A percentile compares a stretch with the other conserved stretches of the same genome.
Conservation (phyloP, 441 rosid species). For the Manihot esculenta region DNA sequence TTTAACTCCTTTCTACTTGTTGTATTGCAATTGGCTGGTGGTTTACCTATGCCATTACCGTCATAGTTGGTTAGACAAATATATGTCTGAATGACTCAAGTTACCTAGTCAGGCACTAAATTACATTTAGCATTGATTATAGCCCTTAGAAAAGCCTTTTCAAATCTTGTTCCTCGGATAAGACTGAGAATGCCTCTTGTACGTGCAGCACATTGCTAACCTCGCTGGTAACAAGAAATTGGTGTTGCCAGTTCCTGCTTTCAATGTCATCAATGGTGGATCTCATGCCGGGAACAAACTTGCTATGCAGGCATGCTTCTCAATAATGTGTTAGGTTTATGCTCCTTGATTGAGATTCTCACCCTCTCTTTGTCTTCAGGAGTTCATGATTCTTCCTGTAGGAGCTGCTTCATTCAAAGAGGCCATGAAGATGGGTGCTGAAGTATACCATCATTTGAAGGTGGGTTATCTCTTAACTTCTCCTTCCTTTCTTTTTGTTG, state of each 20-base stretch:
- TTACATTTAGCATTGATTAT: background rate
- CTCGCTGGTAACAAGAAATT: conserved; percentile 86
- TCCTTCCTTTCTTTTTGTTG: background rate
- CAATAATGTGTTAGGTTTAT: conserved; percentile 5
- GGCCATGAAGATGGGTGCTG: conserved; percentile 98
- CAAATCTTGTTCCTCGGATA: background rate
- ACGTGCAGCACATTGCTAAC: conserved; percentile 85
- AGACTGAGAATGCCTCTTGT: conserved; percentile 19
- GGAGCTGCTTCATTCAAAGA: conserved; percentile 89
- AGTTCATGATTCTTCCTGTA: conserved; percentile 91
- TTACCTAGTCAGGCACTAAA: background rate
- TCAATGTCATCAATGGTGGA: conserved; percentile 97
- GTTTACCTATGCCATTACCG: background rate
- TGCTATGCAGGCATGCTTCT: conserved; percentile 74
- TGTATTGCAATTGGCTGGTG: background rate
- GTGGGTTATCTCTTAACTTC: conserved; percentile 25
- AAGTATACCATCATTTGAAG: conserved; percentile 93
- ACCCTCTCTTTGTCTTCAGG: conserved; percentile 41
- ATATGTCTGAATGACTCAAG: background rate
- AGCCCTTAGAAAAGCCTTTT: background rate
- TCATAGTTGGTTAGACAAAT: background rate
- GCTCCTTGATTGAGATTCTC: conserved; percentile 10
- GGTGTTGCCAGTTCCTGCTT: conserved; percentile 97
- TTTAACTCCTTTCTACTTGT: background rate
- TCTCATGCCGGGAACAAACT: conserved; percentile 99